phyloP scores from a whole-genome alignment of 139 green algal species.

The Zygnema cylindricum region DNA sequence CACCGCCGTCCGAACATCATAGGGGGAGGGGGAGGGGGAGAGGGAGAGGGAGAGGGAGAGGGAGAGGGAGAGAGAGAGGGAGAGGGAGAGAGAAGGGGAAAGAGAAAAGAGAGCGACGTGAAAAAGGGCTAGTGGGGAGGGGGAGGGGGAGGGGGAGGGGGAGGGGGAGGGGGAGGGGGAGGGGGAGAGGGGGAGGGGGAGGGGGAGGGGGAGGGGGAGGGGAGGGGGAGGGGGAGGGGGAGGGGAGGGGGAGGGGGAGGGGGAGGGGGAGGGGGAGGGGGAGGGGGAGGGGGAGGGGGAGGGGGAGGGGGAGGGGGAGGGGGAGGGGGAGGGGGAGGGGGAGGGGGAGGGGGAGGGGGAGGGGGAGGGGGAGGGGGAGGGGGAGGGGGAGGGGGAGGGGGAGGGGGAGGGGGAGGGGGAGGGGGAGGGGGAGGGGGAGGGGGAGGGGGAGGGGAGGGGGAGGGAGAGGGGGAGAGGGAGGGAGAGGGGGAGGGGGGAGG shows the following conservation, averaged over 20 bases:
- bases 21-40: constrained; percentile 9
- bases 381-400: too few species aligned
- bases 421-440: too few species aligned
- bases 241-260: too few species aligned
- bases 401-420: too few species aligned
- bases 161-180: background rate
- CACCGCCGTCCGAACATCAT: background rate
- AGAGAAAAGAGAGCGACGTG: background rate
- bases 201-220: too few species aligned
- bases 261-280: too few species aligned
- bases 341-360: too few species aligned
- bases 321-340: too few species aligned
- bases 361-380: too few species aligned
- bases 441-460: background rate
- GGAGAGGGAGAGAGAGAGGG: background rate
- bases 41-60: background rate
- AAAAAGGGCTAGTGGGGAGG: background rate
- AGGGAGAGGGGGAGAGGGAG: background rate
- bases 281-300: too few species aligned
- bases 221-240: too few species aligned
- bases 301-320: too few species aligned
- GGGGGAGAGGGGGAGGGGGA: background rate
- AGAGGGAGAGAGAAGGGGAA: background rate
- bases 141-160: background rate
- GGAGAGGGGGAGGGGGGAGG: background rate